These are phyloP conservation scores for Colletotrichum lupini DNA, from an alignment of 2,329 filamentous ascomycete genomes.

Conservation along the genomic window DNA sequence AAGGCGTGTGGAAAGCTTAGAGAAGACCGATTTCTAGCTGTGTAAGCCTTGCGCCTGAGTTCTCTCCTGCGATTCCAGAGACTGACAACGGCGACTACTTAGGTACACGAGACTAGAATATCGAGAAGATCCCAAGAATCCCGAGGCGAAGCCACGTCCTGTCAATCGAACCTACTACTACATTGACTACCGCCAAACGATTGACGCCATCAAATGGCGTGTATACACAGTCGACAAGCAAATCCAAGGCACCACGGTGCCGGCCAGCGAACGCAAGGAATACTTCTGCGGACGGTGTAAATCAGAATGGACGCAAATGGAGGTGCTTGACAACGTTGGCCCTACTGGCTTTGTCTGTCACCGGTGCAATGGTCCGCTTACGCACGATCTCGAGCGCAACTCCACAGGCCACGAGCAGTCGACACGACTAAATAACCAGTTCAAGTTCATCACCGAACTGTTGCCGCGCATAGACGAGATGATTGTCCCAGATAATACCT, in stretches of 20 bases:
- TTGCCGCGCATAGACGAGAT: constrained; percentile 82
- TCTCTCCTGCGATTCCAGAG: constrained; percentile 1
- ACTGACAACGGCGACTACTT: background rate
- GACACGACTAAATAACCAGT: constrained; percentile 80
- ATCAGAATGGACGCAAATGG: constrained; percentile 88
- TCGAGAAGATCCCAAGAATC: constrained; percentile 36
- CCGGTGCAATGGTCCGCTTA: constrained; percentile 75
- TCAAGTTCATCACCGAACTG: constrained; percentile 81
- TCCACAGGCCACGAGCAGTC: constrained; percentile 79
- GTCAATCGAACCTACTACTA: constrained; percentile 95
- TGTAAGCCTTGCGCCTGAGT: constrained; percentile 63
- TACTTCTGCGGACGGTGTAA: constrained; percentile 86
- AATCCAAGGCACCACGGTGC: constrained; percentile 85
- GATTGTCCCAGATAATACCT: constrained; percentile 78
- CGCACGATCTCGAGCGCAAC: constrained; percentile 73
- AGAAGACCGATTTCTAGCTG: constrained; percentile 86
- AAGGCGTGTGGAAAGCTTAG: constrained; percentile 87
- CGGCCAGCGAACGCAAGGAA: constrained; percentile 89
- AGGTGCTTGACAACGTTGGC: constrained; percentile 83
- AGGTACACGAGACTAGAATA: constrained; percentile 36
- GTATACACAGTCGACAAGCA: constrained; percentile 89
- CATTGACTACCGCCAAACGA: constrained; percentile 92
- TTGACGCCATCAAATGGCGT: constrained; percentile 96
- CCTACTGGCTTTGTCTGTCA: constrained; percentile 84
- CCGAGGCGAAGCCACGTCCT: constrained; percentile 81